Conservation (phyloP, 2,329 filamentous ascomycete species). For the Fusarium sp. region DNA sequence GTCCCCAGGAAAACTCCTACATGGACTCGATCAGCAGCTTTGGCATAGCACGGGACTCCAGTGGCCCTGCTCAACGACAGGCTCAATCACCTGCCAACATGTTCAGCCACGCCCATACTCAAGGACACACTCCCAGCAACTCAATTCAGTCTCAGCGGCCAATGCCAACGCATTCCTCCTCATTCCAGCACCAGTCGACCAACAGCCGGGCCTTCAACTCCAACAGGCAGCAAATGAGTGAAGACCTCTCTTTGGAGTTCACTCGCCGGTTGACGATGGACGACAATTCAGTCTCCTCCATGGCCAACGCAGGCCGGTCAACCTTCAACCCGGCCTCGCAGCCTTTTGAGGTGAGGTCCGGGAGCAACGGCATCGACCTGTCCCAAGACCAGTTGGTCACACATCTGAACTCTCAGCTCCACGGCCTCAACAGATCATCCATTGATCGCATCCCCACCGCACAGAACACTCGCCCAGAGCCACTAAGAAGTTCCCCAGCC, state of each 20-base stretch:
- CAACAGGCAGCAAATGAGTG: slow-evolving; percentile 54
- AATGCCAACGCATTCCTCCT: slow-evolving; percentile 57
- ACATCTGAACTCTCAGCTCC: slow-evolving; percentile 42
- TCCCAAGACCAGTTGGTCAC: slow-evolving; percentile 47
- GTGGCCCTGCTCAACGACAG: slow-evolving; percentile 67
- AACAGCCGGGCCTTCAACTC: slow-evolving; percentile 53
- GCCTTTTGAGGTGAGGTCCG: slow-evolving; percentile 61
- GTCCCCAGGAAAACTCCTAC: slow-evolving; percentile 55
- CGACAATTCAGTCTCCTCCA: slow-evolving; percentile 35
- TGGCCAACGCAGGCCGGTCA: slow-evolving; percentile 9
- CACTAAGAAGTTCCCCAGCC: slow-evolving; percentile 39
- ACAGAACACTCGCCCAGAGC: slow-evolving; percentile 47
- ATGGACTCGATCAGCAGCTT: slow-evolving; percentile 47
- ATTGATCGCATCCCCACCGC: slow-evolving; percentile 54
- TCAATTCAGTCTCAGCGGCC: slow-evolving; percentile 62
- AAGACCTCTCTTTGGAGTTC: slow-evolving; percentile 53
- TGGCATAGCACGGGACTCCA: slow-evolving; percentile 63
- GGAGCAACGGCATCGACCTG: slow-evolving; percentile 47
- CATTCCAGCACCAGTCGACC: slow-evolving; percentile 59
- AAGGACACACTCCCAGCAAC: slow-evolving; percentile 56
- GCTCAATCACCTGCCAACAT: slow-evolving; percentile 57
- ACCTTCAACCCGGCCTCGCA: slow-evolving; percentile 48
- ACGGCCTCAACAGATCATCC: slow-evolving; percentile 51
- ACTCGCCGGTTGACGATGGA: slow-evolving; percentile 51
- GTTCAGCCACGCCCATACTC: slow-evolving; percentile 46